These are phyloP conservation scores for Monosporascus sp. DNA, from an alignment of 2,329 filamentous ascomycete genomes.

Conservation along the genomic window DNA sequence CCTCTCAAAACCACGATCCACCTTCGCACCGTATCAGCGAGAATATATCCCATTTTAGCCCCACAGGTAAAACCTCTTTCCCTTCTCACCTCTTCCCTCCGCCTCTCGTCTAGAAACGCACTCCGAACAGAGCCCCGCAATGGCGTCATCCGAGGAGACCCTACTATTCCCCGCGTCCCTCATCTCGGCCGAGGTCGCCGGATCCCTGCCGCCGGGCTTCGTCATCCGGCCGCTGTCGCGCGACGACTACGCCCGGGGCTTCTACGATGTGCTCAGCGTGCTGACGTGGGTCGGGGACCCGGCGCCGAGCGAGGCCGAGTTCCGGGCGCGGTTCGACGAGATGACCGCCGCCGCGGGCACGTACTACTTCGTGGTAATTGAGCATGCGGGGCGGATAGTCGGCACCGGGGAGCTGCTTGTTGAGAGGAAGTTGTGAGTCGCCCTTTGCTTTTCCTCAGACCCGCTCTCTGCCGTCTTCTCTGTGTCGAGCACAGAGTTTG, in stretches of 20 bases:
- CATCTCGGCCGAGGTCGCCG: constrained; percentile 57
- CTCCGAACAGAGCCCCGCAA: too few species aligned
- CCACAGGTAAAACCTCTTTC: too few species aligned
- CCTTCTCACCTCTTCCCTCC: too few species aligned
- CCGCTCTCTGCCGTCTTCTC: too few species aligned
- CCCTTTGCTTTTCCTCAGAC: too few species aligned
- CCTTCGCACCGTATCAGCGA: too few species aligned
- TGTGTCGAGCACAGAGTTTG: too few species aligned
- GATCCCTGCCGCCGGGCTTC: constrained; percentile 63
- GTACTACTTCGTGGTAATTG: constrained; percentile 70
- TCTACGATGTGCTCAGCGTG: constrained; percentile 70
- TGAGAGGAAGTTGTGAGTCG: constrained; percentile 68
- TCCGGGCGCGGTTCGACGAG: constrained; percentile 57
- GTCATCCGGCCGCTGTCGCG: constrained; percentile 64
- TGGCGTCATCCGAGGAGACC: too few species aligned
- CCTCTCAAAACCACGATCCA: too few species aligned
- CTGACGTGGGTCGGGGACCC: constrained; percentile 74
- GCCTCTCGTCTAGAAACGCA: too few species aligned
- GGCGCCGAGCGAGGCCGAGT: constrained; percentile 52
- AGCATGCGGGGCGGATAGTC: constrained; percentile 58
- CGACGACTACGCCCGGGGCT: constrained; percentile 63
- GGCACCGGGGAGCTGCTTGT: constrained; percentile 72
- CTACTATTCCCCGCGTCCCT: constrained; percentile 60
- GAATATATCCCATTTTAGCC: too few species aligned
- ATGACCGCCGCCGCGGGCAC: constrained; percentile 33